Percentiles rank a stretch among this genome's conserved stretches.
phyloP scores from a whole-genome alignment of 208 protist genomes.

The Leishmania amazonensis region DNA sequence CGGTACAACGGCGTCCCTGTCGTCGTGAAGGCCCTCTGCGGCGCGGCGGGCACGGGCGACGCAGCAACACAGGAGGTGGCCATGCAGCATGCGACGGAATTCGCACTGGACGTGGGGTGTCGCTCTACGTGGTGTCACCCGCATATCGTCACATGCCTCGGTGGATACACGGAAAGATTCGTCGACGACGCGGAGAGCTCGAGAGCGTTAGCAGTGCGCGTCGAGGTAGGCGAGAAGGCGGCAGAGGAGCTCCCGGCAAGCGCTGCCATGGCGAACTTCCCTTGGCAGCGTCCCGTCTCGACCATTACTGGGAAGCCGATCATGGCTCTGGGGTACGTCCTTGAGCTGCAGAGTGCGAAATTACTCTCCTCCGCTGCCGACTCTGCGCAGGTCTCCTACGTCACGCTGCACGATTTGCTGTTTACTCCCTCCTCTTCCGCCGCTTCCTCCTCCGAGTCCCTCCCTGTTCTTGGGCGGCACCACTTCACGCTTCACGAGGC shows the following conservation, averaged over 20 bases:
- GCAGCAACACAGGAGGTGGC: conserved; percentile 16
- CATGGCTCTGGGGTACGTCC: conserved; percentile 48
- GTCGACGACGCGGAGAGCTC: neutral
- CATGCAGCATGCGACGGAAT: conserved; percentile 38
- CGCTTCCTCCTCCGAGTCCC: conserved; percentile 25
- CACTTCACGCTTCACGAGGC: conserved; percentile 45
- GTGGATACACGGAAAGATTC: conserved; percentile 71
- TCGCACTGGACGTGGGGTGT: conserved; percentile 58
- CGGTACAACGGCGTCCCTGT: conserved; percentile 20
- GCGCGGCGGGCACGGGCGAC: neutral
- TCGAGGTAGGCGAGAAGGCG: neutral
- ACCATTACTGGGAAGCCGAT: conserved; percentile 13
- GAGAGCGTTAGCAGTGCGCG: neutral
- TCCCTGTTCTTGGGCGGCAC: conserved; percentile 38
- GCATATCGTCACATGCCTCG: conserved; percentile 51
- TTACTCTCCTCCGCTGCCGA: neutral
- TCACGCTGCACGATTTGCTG: conserved; percentile 46
- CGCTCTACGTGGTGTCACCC: conserved; percentile 72
- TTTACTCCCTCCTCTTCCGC: conserved; percentile 21
- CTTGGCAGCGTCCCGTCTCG: conserved; percentile 10
- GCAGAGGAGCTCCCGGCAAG: neutral
- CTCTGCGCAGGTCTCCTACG: neutral
- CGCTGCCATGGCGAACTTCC: neutral
- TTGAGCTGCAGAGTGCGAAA: conserved; percentile 19
- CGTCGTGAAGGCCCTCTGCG: conserved; percentile 27